phyloP scores from a whole-genome alignment of 2,329 filamentous ascomycete genomes.

The Cadophora luteo-olivacea region DNA sequence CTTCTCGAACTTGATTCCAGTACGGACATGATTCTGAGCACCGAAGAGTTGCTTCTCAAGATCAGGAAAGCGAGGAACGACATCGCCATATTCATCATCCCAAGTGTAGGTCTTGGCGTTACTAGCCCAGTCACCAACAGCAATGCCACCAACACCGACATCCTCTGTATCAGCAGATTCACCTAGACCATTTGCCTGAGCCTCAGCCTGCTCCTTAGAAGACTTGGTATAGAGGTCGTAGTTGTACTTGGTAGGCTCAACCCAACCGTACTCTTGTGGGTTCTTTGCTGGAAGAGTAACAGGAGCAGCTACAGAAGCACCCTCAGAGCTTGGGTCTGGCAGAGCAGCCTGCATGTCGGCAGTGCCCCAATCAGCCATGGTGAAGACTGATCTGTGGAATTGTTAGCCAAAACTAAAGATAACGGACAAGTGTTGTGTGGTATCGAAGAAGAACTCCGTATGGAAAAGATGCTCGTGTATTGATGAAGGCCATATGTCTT shows the following conservation, averaged over 20 bases:
- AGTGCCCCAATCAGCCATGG: conserved; percentile 33
- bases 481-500: not conserved
- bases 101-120: conserved; percentile 71
- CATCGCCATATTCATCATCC: conserved; percentile 84
- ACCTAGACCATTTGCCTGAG: conserved; percentile 21
- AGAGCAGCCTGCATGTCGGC: conserved; percentile 46
- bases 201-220: conserved; percentile 38
- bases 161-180: conserved; percentile 22
- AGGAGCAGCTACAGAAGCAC: conserved; percentile 19
- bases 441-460: not conserved
- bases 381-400: not conserved
- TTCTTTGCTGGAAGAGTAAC: conserved; percentile 22
- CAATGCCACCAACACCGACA: conserved; percentile 34
- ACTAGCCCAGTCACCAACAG: conserved; percentile 38
- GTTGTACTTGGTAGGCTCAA: conserved; percentile 39
- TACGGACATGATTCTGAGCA: conserved; percentile 53
- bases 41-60: conserved; percentile 82
- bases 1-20: conserved; percentile 69
- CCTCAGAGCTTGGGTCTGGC: conserved; percentile 24
- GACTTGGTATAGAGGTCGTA: conserved; percentile 43
- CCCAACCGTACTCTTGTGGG: conserved; percentile 45
- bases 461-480: not conserved
- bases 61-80: conserved; percentile 73
- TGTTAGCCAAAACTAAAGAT: not conserved
- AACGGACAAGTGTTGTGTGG: not conserved